A percentile compares a stretch with the other conserved stretches of the same genome.
phyloP scores from a whole-genome alignment of 2,329 filamentous ascomycete genomes.

The Claviceps sp. region DNA sequence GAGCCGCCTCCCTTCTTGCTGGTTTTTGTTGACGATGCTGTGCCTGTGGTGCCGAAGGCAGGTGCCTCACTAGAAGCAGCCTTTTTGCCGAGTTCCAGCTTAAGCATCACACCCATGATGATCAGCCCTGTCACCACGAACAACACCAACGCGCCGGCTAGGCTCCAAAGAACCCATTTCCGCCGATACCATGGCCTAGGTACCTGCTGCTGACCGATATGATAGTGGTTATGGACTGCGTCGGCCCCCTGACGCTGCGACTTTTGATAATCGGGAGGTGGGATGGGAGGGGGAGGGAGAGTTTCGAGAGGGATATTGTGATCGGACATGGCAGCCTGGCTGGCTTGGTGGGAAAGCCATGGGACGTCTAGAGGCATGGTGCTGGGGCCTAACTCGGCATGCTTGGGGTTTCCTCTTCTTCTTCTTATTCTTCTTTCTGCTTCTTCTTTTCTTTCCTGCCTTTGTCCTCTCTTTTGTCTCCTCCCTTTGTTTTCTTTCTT shows the following conservation, averaged over 20 bases:
- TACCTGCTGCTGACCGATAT: conserved; percentile 1
- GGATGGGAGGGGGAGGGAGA: neutral
- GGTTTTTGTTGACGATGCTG: neutral
- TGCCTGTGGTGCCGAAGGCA: neutral
- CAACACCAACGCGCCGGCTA: conserved; percentile 1
- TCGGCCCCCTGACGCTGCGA: conserved; percentile 1
- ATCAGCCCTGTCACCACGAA: conserved; percentile 3
- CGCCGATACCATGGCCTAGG: conserved; percentile 9
- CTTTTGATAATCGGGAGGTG: conserved; percentile 3
- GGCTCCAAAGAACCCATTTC: conserved; percentile 5
- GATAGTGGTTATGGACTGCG: conserved; percentile 10
- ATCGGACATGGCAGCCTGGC: neutral
- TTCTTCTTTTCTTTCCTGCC: neutral
- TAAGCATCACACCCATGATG: conserved; percentile 10
- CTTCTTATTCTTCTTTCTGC: neutral
- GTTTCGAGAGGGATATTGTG: neutral
- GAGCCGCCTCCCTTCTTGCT: neutral
- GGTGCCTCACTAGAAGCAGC: neutral
- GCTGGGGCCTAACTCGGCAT: neutral
- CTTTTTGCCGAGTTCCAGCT: conserved; percentile 3
- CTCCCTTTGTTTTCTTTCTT: neutral
- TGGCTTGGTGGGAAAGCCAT: neutral
- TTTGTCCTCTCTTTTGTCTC: neutral
- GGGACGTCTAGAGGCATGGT: conserved; percentile 1
- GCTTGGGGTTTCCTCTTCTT: neutral